These are phyloP conservation scores for Alternaria metachromatica DNA, from an alignment of 2,329 filamentous ascomycete species.

Conservation along the genomic window DNA sequence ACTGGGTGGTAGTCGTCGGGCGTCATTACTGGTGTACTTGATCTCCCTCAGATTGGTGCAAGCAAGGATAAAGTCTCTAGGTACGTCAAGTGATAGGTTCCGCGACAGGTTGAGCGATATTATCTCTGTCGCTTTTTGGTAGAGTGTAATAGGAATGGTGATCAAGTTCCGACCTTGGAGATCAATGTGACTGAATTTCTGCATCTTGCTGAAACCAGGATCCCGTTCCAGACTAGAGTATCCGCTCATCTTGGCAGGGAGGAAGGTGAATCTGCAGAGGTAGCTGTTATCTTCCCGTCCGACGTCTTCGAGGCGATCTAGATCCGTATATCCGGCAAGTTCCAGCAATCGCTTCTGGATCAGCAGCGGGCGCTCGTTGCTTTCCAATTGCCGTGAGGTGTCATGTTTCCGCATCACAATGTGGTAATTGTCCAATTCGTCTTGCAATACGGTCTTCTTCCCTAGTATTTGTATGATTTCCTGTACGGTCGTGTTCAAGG, in stretches of 20 bases:
- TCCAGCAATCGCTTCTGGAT: conserved; percentile 92
- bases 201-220: conserved; percentile 78
- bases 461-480: conserved; percentile 90
- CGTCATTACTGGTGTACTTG: conserved; percentile 94
- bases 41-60: conserved; percentile 92
- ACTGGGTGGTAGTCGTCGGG: conserved; percentile 82
- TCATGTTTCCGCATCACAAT: conserved; percentile 95
- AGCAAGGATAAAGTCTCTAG: conserved; percentile 93
- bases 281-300: conserved; percentile 98
- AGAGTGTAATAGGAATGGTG: conserved; percentile 92
- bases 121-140: conserved; percentile 89
- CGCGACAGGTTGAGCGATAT: conserved; percentile 92
- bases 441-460: conserved; percentile 91
- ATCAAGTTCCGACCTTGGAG: conserved; percentile 87
- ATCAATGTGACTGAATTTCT: conserved; percentile 94
- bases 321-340: conserved; percentile 87
- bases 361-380: conserved; percentile 80
- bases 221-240: conserved; percentile 75
- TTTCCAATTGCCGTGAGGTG: conserved; percentile 78
- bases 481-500: conserved; percentile 80
- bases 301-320: conserved; percentile 88
- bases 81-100: conserved; percentile 90
- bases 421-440: conserved; percentile 91
- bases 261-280: conserved; percentile 92
- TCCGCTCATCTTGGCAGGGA: conserved; percentile 86